Conservation (phyloP, 495 filamentous ascomycete species). For the Neurospora sp. region DNA sequence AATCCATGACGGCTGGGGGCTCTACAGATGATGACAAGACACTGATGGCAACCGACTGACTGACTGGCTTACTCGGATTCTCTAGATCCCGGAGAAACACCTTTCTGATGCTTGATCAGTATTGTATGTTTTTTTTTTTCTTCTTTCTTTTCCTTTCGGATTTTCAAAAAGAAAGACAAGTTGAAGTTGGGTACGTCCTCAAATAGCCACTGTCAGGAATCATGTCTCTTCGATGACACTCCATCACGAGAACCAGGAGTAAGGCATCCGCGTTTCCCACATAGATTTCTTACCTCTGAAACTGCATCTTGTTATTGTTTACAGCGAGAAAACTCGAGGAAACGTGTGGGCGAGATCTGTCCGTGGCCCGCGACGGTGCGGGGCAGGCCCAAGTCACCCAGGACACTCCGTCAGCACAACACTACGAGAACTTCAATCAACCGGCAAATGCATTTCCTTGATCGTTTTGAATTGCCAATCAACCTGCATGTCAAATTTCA, state of each 20-base stretch:
- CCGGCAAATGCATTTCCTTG: background rate
- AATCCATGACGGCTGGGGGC: background rate
- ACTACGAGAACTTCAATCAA: background rate
- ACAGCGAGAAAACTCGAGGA: background rate
- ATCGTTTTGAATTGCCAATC: background rate
- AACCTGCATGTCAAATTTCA: fast-evolving
- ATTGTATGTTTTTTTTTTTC: background rate
- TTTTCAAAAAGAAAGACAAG: background rate
- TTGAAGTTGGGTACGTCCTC: background rate
- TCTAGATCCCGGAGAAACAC: background rate
- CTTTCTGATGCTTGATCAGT: background rate
- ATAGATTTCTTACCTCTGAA: background rate
- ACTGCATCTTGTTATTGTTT: background rate
- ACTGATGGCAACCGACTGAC: background rate
- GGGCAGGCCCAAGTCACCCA: background rate
- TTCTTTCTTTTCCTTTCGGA: background rate
- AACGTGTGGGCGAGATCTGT: background rate
- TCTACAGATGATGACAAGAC: background rate
- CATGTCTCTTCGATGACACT: background rate
- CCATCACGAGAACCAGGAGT: background rate
- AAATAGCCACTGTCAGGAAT: background rate
- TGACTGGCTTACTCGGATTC: background rate
- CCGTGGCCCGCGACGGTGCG: background rate
- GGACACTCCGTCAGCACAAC: background rate
- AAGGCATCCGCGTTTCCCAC: no score